Base-by-base conservation (phyloP, 441 rosid genomes). In the Arabidopsis lyrata region DNA sequence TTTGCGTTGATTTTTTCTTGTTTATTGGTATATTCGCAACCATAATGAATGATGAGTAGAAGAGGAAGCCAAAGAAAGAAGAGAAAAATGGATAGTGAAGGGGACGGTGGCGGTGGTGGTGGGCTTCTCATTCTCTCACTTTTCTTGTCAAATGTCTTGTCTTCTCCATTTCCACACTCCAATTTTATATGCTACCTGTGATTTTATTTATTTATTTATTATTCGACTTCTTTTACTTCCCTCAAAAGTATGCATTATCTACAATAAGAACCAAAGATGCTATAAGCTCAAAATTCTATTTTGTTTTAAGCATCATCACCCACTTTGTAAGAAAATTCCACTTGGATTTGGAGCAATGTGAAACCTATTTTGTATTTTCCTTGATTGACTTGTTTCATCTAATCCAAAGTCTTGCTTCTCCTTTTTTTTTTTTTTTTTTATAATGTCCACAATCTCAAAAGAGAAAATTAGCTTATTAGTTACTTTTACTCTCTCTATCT, bases 71-170 rank as follows among this genome's bases (percentile, higher is more conserved):
- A 53, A 34, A n/a, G 55, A 56, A 63, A 61, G 61, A 58, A 31
- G 41, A 6, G 18, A 27, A 63, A n/a, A 57, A 48, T 56, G 66
- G 77, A 66, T 57, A 49, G 72, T 74, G 67, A 66, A 66, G 54
- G 57, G 64, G 74, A 44, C 58, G 49, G 20, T 44, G 49, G n/a
- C n/a, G n/a, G 66, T 59, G 66, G 75, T 70, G 75, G 79, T 76
- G 70, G 79, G 79, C 70, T 76, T 70, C 71, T 63, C 67, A 47
- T 29, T 69, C 75, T 70, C 75, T 76, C 72, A 24, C 56, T 57
- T 76, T n/a, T 76, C 80, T 76, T 76, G 67, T 76, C 80, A 76
- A 63, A 70, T 57, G 75, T 76, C 80, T 76, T 76, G 66, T 76
- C 80, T 70, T 76, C 71, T 69, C 79, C 66, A 69, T 63, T 76